Base-by-base conservation (phyloP, 495 filamentous ascomycete species). In the Collariella sp. region DNA sequence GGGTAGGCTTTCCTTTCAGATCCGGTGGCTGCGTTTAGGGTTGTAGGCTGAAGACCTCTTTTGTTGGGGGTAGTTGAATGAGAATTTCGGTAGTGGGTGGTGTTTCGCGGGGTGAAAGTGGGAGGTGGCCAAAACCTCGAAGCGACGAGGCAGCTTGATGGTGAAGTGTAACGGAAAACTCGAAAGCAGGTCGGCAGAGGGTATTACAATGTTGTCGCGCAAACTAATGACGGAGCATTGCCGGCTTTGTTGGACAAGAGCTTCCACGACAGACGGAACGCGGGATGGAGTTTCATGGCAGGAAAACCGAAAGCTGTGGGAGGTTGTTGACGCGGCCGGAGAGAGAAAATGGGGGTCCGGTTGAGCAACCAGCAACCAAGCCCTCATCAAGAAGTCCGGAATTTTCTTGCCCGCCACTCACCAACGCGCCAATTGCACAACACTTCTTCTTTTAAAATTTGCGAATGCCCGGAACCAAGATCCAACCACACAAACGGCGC, bases 161-260 rank as follows among this genome's bases (percentile, higher is more conserved):
- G 18, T 34, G 16, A 18, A 16, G 19, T 4, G 19, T 11, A 22
- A 46, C 34, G 4, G 5, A 13, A 18, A 44, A 10, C 16, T 54
- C 42, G 42, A 47, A 56, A 49, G 16, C 31, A 16, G 60, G 29
- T 58, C 23, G 44, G 34, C 16, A 52, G 15, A 16, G 2, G 39
- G 54, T 55, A 29, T 43, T 43, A 60, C 54, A 56, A 42, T 15
- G 40, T 24, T 22, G 51, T 65, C 16, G 52, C 48, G 46, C 38
- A 31, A 13, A 58, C 26, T 31, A 38, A 50, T 34, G 49, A 50
- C 44, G 26, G 52, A 11, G 15, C 22, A 46, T 54, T 50, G 38
- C 34, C 22, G 16, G 26, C n/a, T 48, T 22, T 48, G 52, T 54
- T 20, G 23, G 36, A 60, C 57, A 41, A 51, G 34, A 31, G 20